Conservation (phyloP, 805 yeast genomes). For the Maudiozyma bulderi region DNA sequence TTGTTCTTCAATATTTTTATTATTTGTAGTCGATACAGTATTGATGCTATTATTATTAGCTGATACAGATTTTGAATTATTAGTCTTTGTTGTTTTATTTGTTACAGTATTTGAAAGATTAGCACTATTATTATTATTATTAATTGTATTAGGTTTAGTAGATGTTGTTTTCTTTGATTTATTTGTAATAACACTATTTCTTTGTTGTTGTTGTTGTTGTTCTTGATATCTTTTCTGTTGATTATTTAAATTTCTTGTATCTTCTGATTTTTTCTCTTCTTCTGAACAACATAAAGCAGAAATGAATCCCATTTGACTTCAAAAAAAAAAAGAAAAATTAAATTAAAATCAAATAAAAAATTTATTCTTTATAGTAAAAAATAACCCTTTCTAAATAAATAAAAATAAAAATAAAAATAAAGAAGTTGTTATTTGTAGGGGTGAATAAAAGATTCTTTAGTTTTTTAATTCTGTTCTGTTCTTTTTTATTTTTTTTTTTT, state of each 20-base stretch:
- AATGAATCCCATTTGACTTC: conserved; percentile 29
- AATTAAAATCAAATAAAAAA: too few species aligned
- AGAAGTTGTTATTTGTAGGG: too few species aligned
- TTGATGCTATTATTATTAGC: not conserved
- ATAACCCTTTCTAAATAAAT: not conserved
- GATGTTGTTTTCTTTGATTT: not conserved
- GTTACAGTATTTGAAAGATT: not conserved
- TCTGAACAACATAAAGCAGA: conserved; percentile 29
- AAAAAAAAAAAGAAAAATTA: too few species aligned
- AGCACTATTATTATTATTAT: not conserved
- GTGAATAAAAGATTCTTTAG: too few species aligned
- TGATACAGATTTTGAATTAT: not conserved
- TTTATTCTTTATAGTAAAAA: not conserved
- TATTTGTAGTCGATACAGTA: not conserved
- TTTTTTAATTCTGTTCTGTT: too few species aligned
- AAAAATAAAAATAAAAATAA: too few species aligned
- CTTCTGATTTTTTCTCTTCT: conserved; percentile 8
- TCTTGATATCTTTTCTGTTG: conserved; percentile 4
- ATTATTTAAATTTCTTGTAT: not conserved
- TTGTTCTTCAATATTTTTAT: not conserved
- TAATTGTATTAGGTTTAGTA: not conserved
- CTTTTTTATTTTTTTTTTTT: too few species aligned
- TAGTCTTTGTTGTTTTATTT: not conserved
- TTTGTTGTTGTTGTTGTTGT: conserved; percentile 1
- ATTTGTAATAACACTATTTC: not conserved